Base-by-base conservation (phyloP, 495 filamentous ascomycete species). In the Aspergillus sclerotioniger region DNA sequence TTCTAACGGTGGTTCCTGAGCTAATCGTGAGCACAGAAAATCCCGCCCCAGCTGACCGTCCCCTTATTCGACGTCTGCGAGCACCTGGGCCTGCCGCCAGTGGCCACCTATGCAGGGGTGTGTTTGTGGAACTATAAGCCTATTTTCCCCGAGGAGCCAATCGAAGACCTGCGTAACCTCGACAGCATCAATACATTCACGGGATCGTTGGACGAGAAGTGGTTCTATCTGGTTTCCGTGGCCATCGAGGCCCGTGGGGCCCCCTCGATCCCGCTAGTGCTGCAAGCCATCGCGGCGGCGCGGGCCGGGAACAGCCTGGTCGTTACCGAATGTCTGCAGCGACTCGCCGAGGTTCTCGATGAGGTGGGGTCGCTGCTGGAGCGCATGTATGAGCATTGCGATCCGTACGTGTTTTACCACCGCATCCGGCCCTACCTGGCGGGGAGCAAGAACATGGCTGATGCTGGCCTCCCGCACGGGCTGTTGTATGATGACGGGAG, bases 51-150 rank as follows among this genome's bases (percentile, higher is more conserved):
- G 59, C 82, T 99, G 57, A 90, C 92, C 12, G 82, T 91, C 28
- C 94, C 94, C 5, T 83, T 96, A 62, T 81, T 94, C 25, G 66
- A 85, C 62, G 82, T 93, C 16, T 97, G 90, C 59, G 76, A 83
- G 28, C 83, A 88, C 56, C 85, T 99, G 19, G 91, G 96, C 59
- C 76, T 99, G 43, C 92, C 92, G 17, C 90, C 92, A 3, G 94
- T 99, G 31, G 95, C 94, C 52, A 97, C 95, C 31, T 99, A 97
- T 67, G 90, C 94, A 9, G 90, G 87, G 17, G 83, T 96, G 8
- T 90, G 87, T 57, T 80, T 99, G 31, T 99, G 95, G 94, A 99
- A 99, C 71, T 98, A 89, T 78, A 91, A 89, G 71, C 88, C 92
- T 0, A 81, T 98, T 43, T 96, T 96, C 66, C 70, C 81, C 41